Conservation (phyloP, 2,329 filamentous ascomycete species). For the Pseudogymnoascus sp. region DNA sequence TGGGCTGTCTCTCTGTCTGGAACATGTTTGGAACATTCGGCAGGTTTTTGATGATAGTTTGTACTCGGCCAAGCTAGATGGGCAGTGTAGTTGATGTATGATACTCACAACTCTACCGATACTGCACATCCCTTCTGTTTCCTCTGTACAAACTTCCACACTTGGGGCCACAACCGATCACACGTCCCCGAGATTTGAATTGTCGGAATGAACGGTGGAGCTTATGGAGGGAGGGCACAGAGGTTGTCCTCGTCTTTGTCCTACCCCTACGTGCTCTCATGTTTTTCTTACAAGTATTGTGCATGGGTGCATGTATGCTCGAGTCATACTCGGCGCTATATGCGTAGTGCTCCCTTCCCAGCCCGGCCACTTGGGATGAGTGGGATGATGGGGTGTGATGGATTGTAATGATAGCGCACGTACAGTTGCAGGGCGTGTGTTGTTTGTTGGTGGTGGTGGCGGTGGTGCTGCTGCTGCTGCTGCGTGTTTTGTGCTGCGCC, state of each 20-base stretch:
- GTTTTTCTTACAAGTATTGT: too few species aligned
- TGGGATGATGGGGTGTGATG: not conserved
- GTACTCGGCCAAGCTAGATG: too few species aligned
- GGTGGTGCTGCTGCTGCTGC: too few species aligned
- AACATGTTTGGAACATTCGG: not conserved
- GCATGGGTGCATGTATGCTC: too few species aligned
- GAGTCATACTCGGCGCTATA: not conserved
- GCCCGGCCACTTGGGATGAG: not conserved
- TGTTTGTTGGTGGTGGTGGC: not conserved
- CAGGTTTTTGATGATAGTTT: not conserved
- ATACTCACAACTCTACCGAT: too few species aligned
- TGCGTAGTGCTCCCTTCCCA: not conserved
- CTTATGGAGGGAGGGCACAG: too few species aligned
- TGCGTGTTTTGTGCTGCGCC: too few species aligned
- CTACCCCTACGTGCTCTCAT: too few species aligned
- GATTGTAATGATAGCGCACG: not conserved
- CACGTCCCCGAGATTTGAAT: not conserved
- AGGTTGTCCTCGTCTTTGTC: not conserved
- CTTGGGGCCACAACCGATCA: not conserved
- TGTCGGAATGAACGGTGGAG: not conserved
- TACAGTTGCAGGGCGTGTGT: too few species aligned
- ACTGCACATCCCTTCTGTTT: too few species aligned
- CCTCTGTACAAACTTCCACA: too few species aligned
- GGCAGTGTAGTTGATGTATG: too few species aligned
- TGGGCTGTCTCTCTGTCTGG: not conserved